Base-by-base conservation (phyloP, 345 rosid species). In the Brassica nigra region DNA sequence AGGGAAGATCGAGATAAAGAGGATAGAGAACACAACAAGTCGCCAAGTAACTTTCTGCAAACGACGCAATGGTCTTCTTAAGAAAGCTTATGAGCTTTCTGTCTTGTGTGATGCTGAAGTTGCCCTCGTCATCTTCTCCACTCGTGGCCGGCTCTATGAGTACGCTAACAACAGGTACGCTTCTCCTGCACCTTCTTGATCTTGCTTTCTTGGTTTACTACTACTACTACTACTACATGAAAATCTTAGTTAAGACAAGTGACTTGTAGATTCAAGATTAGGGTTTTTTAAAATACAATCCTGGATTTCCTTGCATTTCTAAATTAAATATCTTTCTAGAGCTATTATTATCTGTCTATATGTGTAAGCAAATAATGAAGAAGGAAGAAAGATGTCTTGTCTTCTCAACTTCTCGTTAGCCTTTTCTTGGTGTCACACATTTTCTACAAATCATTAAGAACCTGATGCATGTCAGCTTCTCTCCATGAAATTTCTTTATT, bases 21-120 rank as follows among this genome's bases (percentile, higher is more conserved):
- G 97, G 77, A 90, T 92, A 73, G 97, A 90, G 78, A 92, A 87
- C 88, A 82, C 96, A 2, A 89, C 97, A 1, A 92, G 87, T 73
- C 84, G 97, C 54, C 97, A 90, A 77, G 97, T 92, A 66, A 92
- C 97, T 65, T 92, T 92, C 87, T 92, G 97, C 54, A 90, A 92
- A 81, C 81, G 95, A 67, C 83, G 97, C 23, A 90, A 92, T 77
- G 97, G 97, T 27, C 80, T 92, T 85, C 90, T 92, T 67, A 92
- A 92, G 87, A 92, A 92, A 78, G 97, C 95, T 71, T 92, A 90
- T 70, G 95, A 92, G 74, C 78, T 92, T 66, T 92, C 97, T 74
- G 95, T 90, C 31, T 83, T 92, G 54, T 90, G 95, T 74, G 97
- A 92, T 74, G 95, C 95, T 18, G 95, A 92, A 72, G 90, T 92